Evolutionary conservation across 129 eudicot species (phyloP).

Genomic region (Scalesia atractyloides): DNA sequence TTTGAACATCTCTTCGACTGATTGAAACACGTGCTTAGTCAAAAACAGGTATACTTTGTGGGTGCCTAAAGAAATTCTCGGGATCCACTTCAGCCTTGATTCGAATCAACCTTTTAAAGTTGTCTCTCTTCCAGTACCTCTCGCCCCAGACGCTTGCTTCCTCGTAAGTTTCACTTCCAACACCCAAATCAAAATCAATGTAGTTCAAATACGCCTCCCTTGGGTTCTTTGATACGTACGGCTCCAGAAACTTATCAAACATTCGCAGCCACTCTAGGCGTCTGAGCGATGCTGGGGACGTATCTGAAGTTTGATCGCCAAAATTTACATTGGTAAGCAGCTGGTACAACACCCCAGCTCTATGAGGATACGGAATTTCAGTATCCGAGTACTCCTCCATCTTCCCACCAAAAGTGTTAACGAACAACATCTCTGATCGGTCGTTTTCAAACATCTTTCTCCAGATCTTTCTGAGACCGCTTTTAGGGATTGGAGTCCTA

Average conservation of each 20-base stretch:
- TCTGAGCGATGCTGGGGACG: background rate
- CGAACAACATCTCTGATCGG: background rate
- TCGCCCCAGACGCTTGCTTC: slow-evolving; percentile 30
- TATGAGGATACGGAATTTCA: slow-evolving; percentile 30
- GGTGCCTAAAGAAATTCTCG: background rate
- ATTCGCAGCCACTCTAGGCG: slow-evolving; percentile 1
- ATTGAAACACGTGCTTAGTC: too few relatives aligned
- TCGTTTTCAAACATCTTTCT: slow-evolving; percentile 9
- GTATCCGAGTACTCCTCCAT: slow-evolving; percentile 22
- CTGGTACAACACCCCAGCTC: slow-evolving; percentile 24
- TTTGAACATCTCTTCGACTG: too few relatives aligned
- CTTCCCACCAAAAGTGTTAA: slow-evolving; percentile 27
- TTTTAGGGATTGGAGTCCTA: slow-evolving; percentile 19
- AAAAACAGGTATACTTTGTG: slow-evolving; percentile 23
- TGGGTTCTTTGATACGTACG: slow-evolving; percentile 6
- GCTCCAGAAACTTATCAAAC: background rate
- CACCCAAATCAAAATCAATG: slow-evolving; percentile 22
- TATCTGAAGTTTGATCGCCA: background rate
- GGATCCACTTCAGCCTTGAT: slow-evolving; percentile 23
- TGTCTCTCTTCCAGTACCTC: slow-evolving; percentile 20
- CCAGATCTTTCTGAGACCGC: slow-evolving; percentile 13
- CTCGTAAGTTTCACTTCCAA: background rate
- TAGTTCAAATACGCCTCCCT: slow-evolving; percentile 1
- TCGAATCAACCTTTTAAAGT: slow-evolving; percentile 21
- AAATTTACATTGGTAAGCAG: background rate